Evolutionary conservation across 345 rosid genomes (phyloP).

Genomic region (Arabidopsis thaliana): DNA sequence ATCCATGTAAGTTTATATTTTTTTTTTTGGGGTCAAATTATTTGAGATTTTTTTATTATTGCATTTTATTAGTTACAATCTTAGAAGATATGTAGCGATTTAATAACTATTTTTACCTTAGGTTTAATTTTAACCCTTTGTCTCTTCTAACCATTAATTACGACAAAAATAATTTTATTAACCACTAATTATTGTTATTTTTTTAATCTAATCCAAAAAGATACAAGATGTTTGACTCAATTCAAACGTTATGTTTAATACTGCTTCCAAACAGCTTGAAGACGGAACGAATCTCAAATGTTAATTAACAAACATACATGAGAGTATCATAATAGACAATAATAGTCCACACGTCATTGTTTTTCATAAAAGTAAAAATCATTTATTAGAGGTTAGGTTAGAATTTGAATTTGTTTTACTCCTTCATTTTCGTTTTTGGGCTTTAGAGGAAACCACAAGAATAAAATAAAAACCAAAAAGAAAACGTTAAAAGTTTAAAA

Average conservation of each 20-base stretch:
- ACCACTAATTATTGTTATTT: too few species aligned
- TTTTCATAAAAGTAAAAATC: neutral
- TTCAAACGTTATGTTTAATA: constrained; percentile 19
- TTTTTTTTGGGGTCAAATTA: neutral
- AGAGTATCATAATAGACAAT: neutral
- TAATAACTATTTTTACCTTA: too few species aligned
- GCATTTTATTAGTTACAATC: too few species aligned
- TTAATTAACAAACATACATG: neutral
- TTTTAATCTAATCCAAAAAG: too few species aligned
- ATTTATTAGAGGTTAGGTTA: constrained; percentile 35
- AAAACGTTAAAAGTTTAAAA: constrained; percentile 20
- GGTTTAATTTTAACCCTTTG: too few species aligned
- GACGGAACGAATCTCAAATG: constrained; percentile 34
- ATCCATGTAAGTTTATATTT: neutral
- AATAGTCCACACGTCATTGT: constrained; percentile 6
- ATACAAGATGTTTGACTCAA: constrained; percentile 10
- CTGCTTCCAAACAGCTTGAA: constrained; percentile 36
- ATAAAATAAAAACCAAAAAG: constrained; percentile 19
- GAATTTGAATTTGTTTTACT: constrained; percentile 19
- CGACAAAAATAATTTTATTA: too few species aligned
- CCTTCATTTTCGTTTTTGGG: neutral
- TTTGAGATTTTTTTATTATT: neutral
- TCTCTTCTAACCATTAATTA: too few species aligned
- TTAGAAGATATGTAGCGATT: too few species aligned
- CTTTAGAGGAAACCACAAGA: constrained; percentile 8